These are phyloP conservation scores for Sporisorium iseilematis-ciliati DNA, from an alignment of 1,284 basidiomycete species.

Conservation along the genomic window DNA sequence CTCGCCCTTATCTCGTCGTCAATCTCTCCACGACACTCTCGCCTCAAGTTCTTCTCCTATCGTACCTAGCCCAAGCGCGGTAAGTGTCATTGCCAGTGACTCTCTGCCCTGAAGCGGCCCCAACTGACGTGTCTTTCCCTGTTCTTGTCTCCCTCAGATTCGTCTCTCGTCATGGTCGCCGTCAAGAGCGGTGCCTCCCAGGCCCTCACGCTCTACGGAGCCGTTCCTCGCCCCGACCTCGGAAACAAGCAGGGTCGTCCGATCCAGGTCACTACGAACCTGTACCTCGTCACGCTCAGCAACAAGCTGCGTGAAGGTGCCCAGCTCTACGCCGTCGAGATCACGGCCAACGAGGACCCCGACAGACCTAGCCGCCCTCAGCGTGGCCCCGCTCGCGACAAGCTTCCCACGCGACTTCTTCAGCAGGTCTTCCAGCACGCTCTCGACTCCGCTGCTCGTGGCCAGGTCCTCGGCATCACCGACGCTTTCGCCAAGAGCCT, in stretches of 20 bases:
- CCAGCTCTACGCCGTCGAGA: conserved; percentile 47
- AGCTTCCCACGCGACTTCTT: conserved; percentile 25
- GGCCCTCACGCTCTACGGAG: conserved; percentile 32
- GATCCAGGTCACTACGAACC: conserved; percentile 34
- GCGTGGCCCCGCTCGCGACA: neutral
- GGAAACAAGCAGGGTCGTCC: conserved; percentile 48
- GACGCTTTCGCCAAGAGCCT: conserved; percentile 17
- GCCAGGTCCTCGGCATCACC: conserved; percentile 29
- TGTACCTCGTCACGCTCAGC: conserved; percentile 19
- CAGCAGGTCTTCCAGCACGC: conserved; percentile 24
- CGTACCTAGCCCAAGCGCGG: neutral
- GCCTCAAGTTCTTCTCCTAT: no score
- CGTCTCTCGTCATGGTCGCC: conserved; percentile 12
- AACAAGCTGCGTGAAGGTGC: conserved; percentile 7
- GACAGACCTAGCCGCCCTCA: neutral
- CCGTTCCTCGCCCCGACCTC: conserved; percentile 42
- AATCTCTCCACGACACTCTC: no score
- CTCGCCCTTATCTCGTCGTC: no score
- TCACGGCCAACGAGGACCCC: conserved; percentile 32
- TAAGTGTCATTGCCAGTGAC: conserved; percentile 2
- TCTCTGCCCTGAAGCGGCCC: no score
- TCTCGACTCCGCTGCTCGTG: conserved; percentile 12
- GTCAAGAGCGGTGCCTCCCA: conserved; percentile 7
- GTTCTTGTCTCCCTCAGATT: neutral
- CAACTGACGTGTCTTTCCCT: neutral